A percentile compares a stretch with the other conserved stretches of the same genome.
Evolutionary conservation across 306 rosid species (phyloP).

Genomic region (Purshia tridentata): DNA sequence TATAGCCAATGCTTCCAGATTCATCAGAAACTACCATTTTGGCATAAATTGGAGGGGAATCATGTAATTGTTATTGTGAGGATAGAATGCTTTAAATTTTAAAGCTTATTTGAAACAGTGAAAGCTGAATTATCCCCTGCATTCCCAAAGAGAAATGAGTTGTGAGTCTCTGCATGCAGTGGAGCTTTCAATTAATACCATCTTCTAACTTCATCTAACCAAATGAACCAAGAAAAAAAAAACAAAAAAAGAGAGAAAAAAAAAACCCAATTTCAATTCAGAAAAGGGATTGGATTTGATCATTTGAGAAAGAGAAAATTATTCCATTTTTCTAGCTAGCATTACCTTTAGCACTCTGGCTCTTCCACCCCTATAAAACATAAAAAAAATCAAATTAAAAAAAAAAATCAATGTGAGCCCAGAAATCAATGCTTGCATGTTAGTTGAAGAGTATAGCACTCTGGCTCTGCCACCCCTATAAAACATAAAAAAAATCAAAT

Average conservation of each 20-base stretch:
- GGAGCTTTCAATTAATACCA: neutral
- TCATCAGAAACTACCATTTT: slow-evolving; percentile 13
- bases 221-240: neutral
- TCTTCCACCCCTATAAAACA: no score
- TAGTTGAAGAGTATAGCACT: no score
- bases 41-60: neutral
- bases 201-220: neutral
- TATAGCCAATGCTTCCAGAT: slow-evolving; percentile 8
- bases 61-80: neutral
- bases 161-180: neutral
- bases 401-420: no score
- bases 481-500: no score
- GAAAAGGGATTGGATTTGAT: neutral
- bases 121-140: slow-evolving; percentile 5
- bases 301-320: neutral
- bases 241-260: neutral
- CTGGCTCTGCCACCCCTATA: no score
- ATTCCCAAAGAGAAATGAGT: neutral
- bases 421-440: no score
- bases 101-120: neutral
- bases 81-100: neutral
- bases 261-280: neutral
- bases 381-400: no score
- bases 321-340: neutral
- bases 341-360: neutral